These are phyloP conservation scores for Arachis monticola DNA, from an alignment of 331 rosid genomes.

Conservation along the genomic window DNA sequence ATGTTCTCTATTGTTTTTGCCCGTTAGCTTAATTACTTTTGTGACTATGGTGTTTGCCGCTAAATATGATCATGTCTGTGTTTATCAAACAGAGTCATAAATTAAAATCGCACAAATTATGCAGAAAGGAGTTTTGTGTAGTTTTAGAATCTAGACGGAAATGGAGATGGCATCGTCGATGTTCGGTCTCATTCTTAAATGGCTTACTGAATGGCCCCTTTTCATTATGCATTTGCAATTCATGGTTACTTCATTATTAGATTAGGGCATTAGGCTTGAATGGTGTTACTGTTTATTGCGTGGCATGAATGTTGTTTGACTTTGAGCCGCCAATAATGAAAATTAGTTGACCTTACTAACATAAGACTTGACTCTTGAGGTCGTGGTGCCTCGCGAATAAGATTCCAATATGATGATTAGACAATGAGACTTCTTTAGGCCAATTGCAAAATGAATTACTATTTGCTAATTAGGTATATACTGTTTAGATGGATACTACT, in stretches of 20 bases:
- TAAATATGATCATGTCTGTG: background rate
- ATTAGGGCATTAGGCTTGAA: background rate
- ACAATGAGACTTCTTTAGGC: no score
- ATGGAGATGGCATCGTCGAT: background rate
- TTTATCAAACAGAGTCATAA: background rate
- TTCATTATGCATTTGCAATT: background rate
- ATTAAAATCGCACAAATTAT: background rate
- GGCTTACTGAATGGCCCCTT: background rate
- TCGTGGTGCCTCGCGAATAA: no score
- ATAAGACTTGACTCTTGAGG: no score
- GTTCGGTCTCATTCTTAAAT: background rate
- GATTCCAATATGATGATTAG: no score
- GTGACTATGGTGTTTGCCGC: background rate
- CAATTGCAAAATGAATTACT: no score
- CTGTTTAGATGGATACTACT: no score
- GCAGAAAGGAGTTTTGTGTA: background rate
- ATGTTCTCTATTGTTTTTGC: background rate
- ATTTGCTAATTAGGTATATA: no score
- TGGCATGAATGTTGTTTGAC: background rate
- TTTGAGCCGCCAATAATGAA: background rate
- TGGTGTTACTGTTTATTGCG: no score
- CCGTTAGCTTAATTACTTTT: background rate
- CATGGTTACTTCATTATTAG: background rate
- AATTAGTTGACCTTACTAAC: no score
- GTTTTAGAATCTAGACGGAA: background rate